Base-by-base conservation (phyloP, 495 filamentous ascomycete species). In the Tuber indicum region DNA sequence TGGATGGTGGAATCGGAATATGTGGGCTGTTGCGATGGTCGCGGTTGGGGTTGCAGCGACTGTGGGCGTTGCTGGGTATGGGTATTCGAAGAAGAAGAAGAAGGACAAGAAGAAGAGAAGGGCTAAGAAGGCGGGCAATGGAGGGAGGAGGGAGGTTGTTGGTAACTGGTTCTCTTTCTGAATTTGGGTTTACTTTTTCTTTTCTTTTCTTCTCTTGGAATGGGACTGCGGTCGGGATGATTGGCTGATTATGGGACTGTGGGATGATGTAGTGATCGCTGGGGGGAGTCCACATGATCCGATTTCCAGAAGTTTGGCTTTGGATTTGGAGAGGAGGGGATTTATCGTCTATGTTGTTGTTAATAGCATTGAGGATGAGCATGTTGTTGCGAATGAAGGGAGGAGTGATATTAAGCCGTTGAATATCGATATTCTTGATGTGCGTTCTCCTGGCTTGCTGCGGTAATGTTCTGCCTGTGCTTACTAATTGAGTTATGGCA, bases 301-400 rank as follows among this genome's bases (percentile, higher is more conserved):
- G 32, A 87, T 97, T 81, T 93, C 92, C 1, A 89, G 90, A 77
- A 92, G 92, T 23, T 88, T 99, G 75, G 89, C 93, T 2, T 82
- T 92, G 43, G 96, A 98, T 81, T 83, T 99, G 75, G 96, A 98
- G 84, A 89, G 94, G 72, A 89, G 94, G 72, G 96, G 96, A 21
- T 98, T 97, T 82, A 92, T 98, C 71, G 94, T 98, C 39, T 98
- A 92, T 82, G 86, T 99, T 72, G 91, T 96, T 0, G 94, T 93
- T 77, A 91, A 88, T 75, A 91, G 89, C 14, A 84, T 88, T 70
- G 92, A 96, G 72, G 96, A 98, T 78, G 96, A 98, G 80, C 87
- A 92, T 21, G 84, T 90, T 47, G 90, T 98, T 43, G 90, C 92
- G 72, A 87, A 89, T 52, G 88, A 96, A 82, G 82, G 79, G 17